phyloP scores from a whole-genome alignment of 2,329 filamentous ascomycete species.

The Aureobasidium sp. region DNA sequence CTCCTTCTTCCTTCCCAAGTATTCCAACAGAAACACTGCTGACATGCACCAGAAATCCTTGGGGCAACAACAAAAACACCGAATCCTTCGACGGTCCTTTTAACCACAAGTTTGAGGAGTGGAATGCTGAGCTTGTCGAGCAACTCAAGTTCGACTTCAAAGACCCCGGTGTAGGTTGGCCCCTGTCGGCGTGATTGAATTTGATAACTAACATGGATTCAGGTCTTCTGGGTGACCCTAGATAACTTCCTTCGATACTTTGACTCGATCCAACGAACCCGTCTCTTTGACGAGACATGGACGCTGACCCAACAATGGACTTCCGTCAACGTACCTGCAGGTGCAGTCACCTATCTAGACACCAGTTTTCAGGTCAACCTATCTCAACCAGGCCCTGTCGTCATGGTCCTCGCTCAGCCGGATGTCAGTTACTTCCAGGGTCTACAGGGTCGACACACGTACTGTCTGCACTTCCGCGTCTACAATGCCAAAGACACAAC shows the following conservation, averaged over 20 bases:
- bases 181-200: fast-evolving
- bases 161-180: conserved; percentile 54
- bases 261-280: conserved; percentile 51
- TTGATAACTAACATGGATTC: background rate
- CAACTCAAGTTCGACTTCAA: conserved; percentile 66
- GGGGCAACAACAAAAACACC: conserved; percentile 63
- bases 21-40: background rate
- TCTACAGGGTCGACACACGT: conserved; percentile 48
- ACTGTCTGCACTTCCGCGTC: conserved; percentile 49
- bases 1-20: background rate
- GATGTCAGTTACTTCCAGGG: conserved; percentile 53
- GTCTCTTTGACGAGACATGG: conserved; percentile 55
- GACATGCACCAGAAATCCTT: conserved; percentile 49
- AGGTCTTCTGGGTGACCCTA: conserved; percentile 50
- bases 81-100: conserved; percentile 56
- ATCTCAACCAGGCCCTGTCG: conserved; percentile 42
- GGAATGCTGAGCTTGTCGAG: conserved; percentile 70
- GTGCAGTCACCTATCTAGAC: conserved; percentile 52
- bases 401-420: conserved; percentile 52
- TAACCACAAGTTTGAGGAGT: conserved; percentile 60
- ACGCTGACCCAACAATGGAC: conserved; percentile 54
- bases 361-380: conserved; percentile 51
- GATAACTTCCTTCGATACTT: conserved; percentile 50
- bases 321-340: conserved; percentile 33
- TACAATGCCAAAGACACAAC: conserved; percentile 40